These are phyloP conservation scores for Misopates orontium DNA, from an alignment of 257 asterid species.

Conservation along the genomic window DNA sequence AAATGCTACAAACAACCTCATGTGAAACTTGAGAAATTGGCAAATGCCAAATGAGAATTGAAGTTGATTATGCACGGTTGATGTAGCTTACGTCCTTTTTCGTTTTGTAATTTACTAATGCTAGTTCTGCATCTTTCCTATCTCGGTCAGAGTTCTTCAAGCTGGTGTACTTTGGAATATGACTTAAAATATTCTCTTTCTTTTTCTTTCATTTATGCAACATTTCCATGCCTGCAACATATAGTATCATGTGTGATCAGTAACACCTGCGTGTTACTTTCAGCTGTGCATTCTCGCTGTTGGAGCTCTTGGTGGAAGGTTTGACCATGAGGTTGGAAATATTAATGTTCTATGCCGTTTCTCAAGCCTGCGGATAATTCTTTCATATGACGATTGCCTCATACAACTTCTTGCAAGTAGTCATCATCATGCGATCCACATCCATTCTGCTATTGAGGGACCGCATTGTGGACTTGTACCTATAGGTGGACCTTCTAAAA, in stretches of 20 bases:
- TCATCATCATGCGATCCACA: slow-evolving; percentile 69
- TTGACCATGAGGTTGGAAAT: slow-evolving; percentile 91
- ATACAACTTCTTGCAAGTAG: slow-evolving; percentile 79
- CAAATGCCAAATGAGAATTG: not conserved
- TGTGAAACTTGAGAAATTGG: not conserved
- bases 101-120: not conserved
- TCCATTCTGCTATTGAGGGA: slow-evolving; percentile 60
- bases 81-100: not conserved
- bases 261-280: slow-evolving; percentile 22
- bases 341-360: slow-evolving; percentile 72
- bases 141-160: not conserved
- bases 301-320: slow-evolving; percentile 99
- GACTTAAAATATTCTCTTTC: not conserved
- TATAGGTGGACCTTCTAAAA: slow-evolving; percentile 55
- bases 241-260: not conserved
- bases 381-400: slow-evolving; percentile 83
- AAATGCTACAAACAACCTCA: not conserved
- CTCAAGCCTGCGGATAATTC: slow-evolving; percentile 58
- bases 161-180: not conserved
- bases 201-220: not conserved
- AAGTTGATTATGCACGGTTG: not conserved
- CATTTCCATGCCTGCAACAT: not conserved
- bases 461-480: slow-evolving; percentile 96
- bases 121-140: not conserved
- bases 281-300: slow-evolving; percentile 83